These are phyloP conservation scores for Casaregolazyma suthepensis DNA, from an alignment of 1,139 yeast genomes.

Conservation along the genomic window DNA sequence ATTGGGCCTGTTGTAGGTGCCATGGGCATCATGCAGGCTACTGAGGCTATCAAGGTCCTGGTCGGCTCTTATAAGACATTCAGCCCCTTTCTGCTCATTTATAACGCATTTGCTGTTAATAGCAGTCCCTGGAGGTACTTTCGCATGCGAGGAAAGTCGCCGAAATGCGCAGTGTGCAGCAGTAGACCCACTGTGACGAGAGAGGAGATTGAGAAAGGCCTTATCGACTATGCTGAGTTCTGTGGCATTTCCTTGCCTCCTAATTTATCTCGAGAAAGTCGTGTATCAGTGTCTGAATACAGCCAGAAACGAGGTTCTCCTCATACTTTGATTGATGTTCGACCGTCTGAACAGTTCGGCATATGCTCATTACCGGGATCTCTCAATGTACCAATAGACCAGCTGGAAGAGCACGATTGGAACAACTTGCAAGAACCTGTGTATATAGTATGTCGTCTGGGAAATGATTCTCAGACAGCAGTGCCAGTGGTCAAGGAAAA, in stretches of 20 bases:
- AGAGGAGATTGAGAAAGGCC: slow-evolving; percentile 41
- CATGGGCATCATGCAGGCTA: slow-evolving; percentile 83
- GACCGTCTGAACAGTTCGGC: slow-evolving; percentile 70
- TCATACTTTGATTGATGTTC: slow-evolving; percentile 60
- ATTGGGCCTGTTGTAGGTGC: slow-evolving; percentile 93
- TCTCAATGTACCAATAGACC: slow-evolving; percentile 41
- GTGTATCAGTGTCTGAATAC: slow-evolving; percentile 48
- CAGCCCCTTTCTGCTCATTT: slow-evolving; percentile 63
- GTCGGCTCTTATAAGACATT: slow-evolving; percentile 52
- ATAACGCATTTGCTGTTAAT: slow-evolving; percentile 70
- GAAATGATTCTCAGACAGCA: slow-evolving; percentile 87
- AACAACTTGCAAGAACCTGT: slow-evolving; percentile 21
- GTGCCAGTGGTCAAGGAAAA: slow-evolving; percentile 48
- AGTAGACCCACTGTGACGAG: slow-evolving; percentile 41
- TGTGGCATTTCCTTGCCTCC: slow-evolving; percentile 57
- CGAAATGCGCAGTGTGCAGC: slow-evolving; percentile 63
- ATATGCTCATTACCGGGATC: slow-evolving; percentile 60
- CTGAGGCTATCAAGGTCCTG: slow-evolving; percentile 74
- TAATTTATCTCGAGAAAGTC: slow-evolving; percentile 31
- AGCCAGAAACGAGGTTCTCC: not conserved
- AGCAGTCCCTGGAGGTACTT: slow-evolving; percentile 51
- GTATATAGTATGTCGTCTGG: slow-evolving; percentile 70
- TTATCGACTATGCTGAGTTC: slow-evolving; percentile 59
- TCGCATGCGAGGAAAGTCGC: slow-evolving; percentile 69
- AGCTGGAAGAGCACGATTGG: not conserved